A percentile compares a stretch with the other conserved stretches of the same genome.
These are phyloP conservation scores for Buxus sempervirens DNA, from an alignment of 164 flowering plant species.

Conservation along the genomic window DNA sequence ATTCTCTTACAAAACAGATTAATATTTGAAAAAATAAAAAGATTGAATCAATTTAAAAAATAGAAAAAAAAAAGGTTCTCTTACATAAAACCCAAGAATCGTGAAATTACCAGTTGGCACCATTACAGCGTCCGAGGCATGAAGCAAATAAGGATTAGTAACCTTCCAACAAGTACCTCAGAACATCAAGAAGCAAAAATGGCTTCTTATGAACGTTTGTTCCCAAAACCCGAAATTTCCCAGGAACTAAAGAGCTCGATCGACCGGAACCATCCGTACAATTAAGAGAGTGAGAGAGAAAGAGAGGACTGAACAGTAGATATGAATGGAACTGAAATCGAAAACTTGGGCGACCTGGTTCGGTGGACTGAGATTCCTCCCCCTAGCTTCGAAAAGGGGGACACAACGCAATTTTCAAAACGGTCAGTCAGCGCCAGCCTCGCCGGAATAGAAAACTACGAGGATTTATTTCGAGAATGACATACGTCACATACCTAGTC, in stretches of 20 bases:
- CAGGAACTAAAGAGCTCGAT: neutral
- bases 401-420: no score
- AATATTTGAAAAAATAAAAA: no score
- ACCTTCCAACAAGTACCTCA: neutral
- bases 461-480: no score
- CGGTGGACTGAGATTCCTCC: neutral
- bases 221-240: neutral
- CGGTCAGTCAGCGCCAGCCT: no score
- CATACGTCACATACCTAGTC: no score
- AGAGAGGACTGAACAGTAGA: neutral
- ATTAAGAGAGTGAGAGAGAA: neutral
- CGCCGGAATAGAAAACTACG: no score
- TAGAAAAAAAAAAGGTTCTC: no score
- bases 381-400: no score
- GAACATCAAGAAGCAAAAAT: neutral
- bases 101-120: no score
- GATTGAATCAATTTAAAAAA: neutral
- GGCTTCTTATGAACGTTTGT: neutral
- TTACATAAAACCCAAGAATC: no score
- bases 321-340: neutral
- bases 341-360: neutral
- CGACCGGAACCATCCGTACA: neutral
- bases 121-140: neutral
- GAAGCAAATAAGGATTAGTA: no score
- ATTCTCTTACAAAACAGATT: neutral